phyloP scores from a whole-genome alignment of 495 filamentous ascomycete genomes.

The Annulohypoxylon moriforme region DNA sequence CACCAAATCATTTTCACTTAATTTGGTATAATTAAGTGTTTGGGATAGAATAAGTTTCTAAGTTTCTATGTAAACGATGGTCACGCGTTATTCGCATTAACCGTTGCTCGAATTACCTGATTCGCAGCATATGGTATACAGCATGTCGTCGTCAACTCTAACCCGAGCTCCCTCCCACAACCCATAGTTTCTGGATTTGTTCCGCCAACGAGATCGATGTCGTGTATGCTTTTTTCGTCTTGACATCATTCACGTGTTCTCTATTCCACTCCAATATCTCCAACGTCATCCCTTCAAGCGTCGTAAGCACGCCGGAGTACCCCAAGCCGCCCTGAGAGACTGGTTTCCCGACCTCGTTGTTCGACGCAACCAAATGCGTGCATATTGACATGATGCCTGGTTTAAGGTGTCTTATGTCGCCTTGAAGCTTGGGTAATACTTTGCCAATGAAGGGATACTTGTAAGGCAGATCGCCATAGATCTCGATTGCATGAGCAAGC shows the following conservation, averaged over 20 bases:
- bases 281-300: slow-evolving; percentile 65
- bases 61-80: neutral
- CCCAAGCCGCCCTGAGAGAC: slow-evolving; percentile 63
- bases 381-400: slow-evolving; percentile 65
- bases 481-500: slow-evolving; percentile 61
- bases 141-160: neutral
- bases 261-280: slow-evolving; percentile 66
- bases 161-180: slow-evolving; percentile 28
- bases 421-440: slow-evolving; percentile 55
- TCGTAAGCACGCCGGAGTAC: slow-evolving; percentile 62
- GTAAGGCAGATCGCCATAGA: slow-evolving; percentile 58
- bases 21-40: slow-evolving; percentile 7
- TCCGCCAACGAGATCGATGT: slow-evolving; percentile 56
- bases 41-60: neutral
- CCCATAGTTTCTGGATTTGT: slow-evolving; percentile 50
- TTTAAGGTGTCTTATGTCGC: slow-evolving; percentile 63
- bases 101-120: neutral
- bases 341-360: slow-evolving; percentile 55
- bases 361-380: slow-evolving; percentile 62
- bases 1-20: slow-evolving; percentile 10
- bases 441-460: slow-evolving; percentile 55
- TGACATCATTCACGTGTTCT: slow-evolving; percentile 46
- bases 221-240: slow-evolving; percentile 48
- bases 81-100: slow-evolving; percentile 3
- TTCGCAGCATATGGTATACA: neutral